Percentiles rank a stretch among this genome's conserved stretches.
These are phyloP conservation scores for Rubia yunnanensis DNA, from an alignment of 257 asterid genomes.

Conservation along the genomic window DNA sequence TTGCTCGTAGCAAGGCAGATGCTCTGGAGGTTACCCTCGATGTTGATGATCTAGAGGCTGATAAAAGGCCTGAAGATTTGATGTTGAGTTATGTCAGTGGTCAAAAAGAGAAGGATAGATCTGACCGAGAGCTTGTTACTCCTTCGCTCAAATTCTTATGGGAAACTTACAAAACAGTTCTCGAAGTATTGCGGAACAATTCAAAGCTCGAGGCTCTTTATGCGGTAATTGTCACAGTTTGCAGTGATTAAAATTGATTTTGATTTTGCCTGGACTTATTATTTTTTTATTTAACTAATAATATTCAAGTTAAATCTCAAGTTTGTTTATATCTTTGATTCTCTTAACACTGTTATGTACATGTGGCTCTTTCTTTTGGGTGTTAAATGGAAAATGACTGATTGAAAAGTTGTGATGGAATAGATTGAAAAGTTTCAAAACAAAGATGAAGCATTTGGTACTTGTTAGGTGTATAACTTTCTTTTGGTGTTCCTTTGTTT, in stretches of 20 bases:
- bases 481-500: background rate
- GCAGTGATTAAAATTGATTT: background rate
- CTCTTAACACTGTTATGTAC: background rate
- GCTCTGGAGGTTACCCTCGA: conserved; percentile 40
- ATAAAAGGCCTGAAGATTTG: conserved; percentile 38
- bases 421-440: background rate
- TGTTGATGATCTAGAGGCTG: conserved; percentile 37
- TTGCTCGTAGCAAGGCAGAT: conserved; percentile 27
- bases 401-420: background rate
- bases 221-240: conserved; percentile 19
- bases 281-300: no score
- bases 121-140: conserved; percentile 37
- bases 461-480: background rate
- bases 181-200: conserved; percentile 31
- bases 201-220: conserved; percentile 32
- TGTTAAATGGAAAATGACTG: background rate
- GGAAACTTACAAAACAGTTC: conserved; percentile 39
- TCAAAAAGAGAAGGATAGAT: conserved; percentile 32
- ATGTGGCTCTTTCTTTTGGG: background rate
- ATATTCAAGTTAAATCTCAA: background rate
- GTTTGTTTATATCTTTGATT: background rate
- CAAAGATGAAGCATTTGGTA: background rate
- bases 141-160: conserved; percentile 34
- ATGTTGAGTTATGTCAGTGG: conserved; percentile 40
- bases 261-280: background rate